Conservation (phyloP, 2,329 filamentous ascomycete species). For the Juglanconis oblonga region DNA sequence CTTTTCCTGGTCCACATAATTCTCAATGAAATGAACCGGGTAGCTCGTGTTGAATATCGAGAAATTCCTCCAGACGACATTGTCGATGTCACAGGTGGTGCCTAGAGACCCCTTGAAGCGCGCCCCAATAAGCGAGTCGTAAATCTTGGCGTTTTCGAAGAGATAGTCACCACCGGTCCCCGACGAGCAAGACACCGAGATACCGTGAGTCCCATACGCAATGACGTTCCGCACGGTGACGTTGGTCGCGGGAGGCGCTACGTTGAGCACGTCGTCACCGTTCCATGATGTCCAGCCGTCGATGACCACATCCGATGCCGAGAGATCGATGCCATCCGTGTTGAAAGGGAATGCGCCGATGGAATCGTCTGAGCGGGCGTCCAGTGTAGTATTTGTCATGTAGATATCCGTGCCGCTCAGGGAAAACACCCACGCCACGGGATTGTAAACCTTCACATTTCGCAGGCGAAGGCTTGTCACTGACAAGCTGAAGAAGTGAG, state of each 20-base stretch:
- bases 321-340: slow-evolving; percentile 24
- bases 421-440: slow-evolving; percentile 23
- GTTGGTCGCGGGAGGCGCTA: slow-evolving; percentile 21
- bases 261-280: slow-evolving; percentile 23
- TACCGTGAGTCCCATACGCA: slow-evolving; percentile 22
- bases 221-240: slow-evolving; percentile 22
- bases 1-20: slow-evolving; percentile 22
- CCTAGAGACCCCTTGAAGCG: slow-evolving; percentile 23
- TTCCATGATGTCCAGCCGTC: slow-evolving; percentile 22
- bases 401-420: slow-evolving; percentile 20
- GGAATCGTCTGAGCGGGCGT: slow-evolving; percentile 18
- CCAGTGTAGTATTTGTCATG: slow-evolving; percentile 22
- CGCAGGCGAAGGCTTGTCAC: slow-evolving; percentile 20
- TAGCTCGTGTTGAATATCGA: slow-evolving; percentile 22
- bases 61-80: slow-evolving; percentile 24
- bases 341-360: slow-evolving; percentile 22
- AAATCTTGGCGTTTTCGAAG: slow-evolving; percentile 22
- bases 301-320: slow-evolving; percentile 21
- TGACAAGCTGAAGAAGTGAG: slow-evolving; percentile 21
- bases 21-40: slow-evolving; percentile 24
- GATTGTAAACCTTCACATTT: slow-evolving; percentile 22
- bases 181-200: slow-evolving; percentile 21
- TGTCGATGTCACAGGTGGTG: slow-evolving; percentile 22
- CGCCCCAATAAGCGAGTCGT: slow-evolving; percentile 21
- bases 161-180: slow-evolving; percentile 21